Percentiles rank a stretch among this genome's conserved stretches.
Conservation (phyloP, 2,329 filamentous ascomycete species). For the Sporothrix variecibatus region DNA sequence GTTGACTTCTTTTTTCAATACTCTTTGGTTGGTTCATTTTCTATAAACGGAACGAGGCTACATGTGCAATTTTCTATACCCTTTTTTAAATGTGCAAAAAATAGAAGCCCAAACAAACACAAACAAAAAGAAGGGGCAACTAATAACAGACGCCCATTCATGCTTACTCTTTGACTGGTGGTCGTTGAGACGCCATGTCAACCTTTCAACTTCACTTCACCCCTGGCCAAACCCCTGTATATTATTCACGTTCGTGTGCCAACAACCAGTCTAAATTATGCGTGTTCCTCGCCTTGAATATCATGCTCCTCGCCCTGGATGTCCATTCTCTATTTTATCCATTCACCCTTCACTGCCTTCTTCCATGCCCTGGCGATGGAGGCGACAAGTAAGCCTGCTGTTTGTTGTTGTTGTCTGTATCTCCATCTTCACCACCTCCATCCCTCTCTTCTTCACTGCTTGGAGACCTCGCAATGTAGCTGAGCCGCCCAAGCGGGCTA, state of each 20-base stretch:
- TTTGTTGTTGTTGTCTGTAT: not conserved
- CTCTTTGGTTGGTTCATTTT: not conserved
- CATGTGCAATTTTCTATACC: constrained; percentile 10
- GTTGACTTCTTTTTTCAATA: too few species aligned
- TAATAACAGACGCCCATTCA: not conserved
- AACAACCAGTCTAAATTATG: not conserved
- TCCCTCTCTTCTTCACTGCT: constrained; percentile 34
- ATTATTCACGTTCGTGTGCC: not conserved
- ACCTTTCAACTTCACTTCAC: not conserved
- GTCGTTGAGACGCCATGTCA: not conserved
- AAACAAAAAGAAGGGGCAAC: not conserved
- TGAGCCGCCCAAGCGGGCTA: constrained; percentile 44
- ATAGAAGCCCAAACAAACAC: not conserved
- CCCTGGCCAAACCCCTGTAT: not conserved
- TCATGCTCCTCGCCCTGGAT: not conserved
- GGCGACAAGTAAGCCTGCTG: not conserved
- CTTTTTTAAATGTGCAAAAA: not conserved
- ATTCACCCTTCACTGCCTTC: not conserved
- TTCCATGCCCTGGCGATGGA: not conserved
- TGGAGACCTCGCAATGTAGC: constrained; percentile 38
- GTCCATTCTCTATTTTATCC: too few species aligned
- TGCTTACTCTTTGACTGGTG: not conserved
- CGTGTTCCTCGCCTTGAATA: not conserved
- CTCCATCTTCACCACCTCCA: not conserved
- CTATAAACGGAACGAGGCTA: not conserved